Evolutionary conservation across 768 basidiomycete genomes (phyloP), one percentile per base, ranked within the genome.

Genomic region (Phaffia tasmanica): DNA sequence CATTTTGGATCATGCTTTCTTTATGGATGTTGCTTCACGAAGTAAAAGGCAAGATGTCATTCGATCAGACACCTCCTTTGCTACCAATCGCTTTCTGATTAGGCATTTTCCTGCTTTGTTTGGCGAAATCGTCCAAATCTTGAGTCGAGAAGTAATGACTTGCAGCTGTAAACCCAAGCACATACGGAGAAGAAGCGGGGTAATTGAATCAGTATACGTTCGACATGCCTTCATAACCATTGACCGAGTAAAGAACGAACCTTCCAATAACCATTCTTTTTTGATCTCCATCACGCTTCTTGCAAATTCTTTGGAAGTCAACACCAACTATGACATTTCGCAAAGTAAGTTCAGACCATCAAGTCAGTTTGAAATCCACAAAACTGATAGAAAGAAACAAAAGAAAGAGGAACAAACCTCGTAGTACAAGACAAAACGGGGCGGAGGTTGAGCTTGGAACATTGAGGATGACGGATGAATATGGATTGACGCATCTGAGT

Each of bases 221-320:
- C n/a, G 16, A 5, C 8, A 4, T 27, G 27, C 8, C 8, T n/a
- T 8, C 5, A 54, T 27, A 16, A 54, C 4, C 4, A 54, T 8
- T 8, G 54, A 48, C 3, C 2, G 11, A 23, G 9, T 30, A 51
- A 30, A n/a, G 25, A 1, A 79, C 84, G 64, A 64, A 86, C 88
- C 87, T 81, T 97, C 94, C 53, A 95, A 76, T 42, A 97, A 76
- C 95, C 95, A 98, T 29, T 84, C 75, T 4, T 94, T 89, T 75
- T 98, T 97, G 74, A 98, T 97, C 72, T 98, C 95, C 92, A 98
- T 97, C 49, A 92, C 82, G 81, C 97, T 93, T 69, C 89, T 81
- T 83, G 97, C 87, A 74, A 95, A 99, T 42, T 95, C 97, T 78
- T 98, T 97, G 49, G 86, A 86, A 9, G 95, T 99, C 83, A 94